phyloP scores from a whole-genome alignment of 2,329 filamentous ascomycete species.

The Pseudogymnoascus sp. region DNA sequence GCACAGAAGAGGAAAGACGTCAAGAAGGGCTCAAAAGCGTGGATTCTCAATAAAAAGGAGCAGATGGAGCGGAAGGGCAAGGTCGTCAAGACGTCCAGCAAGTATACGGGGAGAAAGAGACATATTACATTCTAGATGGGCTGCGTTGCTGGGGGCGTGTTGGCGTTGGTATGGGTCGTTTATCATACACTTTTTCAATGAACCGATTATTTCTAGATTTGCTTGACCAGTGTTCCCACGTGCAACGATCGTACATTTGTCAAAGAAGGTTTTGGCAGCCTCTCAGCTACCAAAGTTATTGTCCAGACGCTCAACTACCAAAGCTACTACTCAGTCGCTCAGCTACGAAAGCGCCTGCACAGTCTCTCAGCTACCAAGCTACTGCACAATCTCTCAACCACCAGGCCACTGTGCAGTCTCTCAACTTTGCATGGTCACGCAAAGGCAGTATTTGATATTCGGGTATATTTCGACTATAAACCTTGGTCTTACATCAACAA shows the following conservation, averaged over 20 bases:
- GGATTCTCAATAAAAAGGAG: constrained; percentile 81
- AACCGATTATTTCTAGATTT: neutral
- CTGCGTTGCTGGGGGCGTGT: neutral
- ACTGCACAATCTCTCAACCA: neutral
- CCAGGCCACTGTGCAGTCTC: no score
- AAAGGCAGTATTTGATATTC: neutral
- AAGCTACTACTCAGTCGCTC: neutral
- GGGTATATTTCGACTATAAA: constrained; percentile 31
- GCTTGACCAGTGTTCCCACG: neutral
- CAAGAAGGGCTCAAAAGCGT: constrained; percentile 77
- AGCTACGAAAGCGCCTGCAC: neutral
- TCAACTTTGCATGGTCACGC: neutral
- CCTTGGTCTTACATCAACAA: constrained; percentile 60
- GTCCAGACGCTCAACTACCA: neutral
- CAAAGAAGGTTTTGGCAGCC: neutral
- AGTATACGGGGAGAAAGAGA: constrained; percentile 89
- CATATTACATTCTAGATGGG: constrained; percentile 60
- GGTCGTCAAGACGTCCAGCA: constrained; percentile 83
- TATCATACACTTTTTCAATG: neutral
- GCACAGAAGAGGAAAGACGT: constrained; percentile 43
- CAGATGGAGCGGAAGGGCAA: constrained; percentile 94
- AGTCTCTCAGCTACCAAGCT: no score
- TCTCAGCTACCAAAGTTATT: neutral
- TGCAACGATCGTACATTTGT: neutral
- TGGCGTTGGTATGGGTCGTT: neutral